These are phyloP conservation scores for Beauveria sp. DNA, from an alignment of 2,329 filamentous ascomycete genomes.

Conservation along the genomic window DNA sequence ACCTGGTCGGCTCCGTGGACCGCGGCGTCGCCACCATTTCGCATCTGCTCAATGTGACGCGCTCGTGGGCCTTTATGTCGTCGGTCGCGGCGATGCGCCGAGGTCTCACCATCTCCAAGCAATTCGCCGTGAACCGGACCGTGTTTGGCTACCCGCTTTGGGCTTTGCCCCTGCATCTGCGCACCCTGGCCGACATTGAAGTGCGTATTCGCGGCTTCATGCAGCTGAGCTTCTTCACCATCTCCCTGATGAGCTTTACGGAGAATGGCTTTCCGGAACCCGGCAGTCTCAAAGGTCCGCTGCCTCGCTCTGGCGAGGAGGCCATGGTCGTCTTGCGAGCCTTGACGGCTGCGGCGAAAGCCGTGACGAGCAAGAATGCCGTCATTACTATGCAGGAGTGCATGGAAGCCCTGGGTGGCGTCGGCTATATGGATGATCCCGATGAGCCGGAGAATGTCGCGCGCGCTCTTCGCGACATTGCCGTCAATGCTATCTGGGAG, in stretches of 20 bases:
- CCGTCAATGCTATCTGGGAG: slow-evolving; percentile 14
- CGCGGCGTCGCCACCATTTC: slow-evolving; percentile 13
- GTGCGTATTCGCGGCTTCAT: slow-evolving; percentile 9
- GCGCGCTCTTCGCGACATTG: slow-evolving; percentile 9
- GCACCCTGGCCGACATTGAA: slow-evolving; percentile 12
- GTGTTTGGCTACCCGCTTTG: slow-evolving; percentile 12
- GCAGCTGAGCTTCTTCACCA: slow-evolving; percentile 11
- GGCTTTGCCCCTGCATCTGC: slow-evolving; percentile 13
- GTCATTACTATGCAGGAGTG: slow-evolving; percentile 12
- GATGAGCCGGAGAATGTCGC: slow-evolving; percentile 14
- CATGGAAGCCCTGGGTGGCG: slow-evolving; percentile 13
- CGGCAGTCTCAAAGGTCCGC: not conserved
- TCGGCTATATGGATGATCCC: slow-evolving; percentile 15
- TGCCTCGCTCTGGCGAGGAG: slow-evolving; percentile 2
- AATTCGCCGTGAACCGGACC: slow-evolving; percentile 6
- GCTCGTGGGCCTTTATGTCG: slow-evolving; percentile 9
- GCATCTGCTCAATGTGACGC: slow-evolving; percentile 13
- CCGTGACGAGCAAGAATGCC: slow-evolving; percentile 12
- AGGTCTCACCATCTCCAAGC: slow-evolving; percentile 6
- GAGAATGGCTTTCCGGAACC: slow-evolving; percentile 6
- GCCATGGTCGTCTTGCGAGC: slow-evolving; percentile 10
- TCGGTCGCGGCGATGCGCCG: slow-evolving; percentile 11
- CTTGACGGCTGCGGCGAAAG: slow-evolving; percentile 10
- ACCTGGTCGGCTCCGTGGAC: slow-evolving; percentile 10
- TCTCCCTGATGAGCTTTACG: slow-evolving; percentile 12